A percentile compares a stretch with the other conserved stretches of the same genome.
These are phyloP conservation scores for Leishmania gerbilli DNA, from an alignment of 208 protist genomes.

Conservation along the genomic window DNA sequence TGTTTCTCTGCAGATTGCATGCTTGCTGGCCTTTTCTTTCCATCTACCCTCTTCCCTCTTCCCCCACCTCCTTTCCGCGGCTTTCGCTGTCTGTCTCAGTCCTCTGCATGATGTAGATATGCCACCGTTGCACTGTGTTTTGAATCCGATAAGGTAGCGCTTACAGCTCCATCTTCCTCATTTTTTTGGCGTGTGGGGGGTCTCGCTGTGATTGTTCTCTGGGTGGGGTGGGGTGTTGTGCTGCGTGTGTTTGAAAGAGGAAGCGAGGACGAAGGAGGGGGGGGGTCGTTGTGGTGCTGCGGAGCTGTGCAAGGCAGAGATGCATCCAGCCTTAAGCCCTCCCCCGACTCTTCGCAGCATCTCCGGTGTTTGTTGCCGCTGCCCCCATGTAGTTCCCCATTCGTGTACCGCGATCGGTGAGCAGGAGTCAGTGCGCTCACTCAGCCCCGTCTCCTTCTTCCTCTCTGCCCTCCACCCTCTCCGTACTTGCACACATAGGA, in stretches of 20 bases:
- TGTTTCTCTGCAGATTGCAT: background rate
- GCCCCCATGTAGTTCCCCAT: background rate
- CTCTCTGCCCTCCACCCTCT: background rate
- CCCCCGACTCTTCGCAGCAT: background rate
- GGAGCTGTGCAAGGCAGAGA: background rate
- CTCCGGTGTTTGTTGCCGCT: background rate
- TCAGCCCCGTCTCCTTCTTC: background rate
- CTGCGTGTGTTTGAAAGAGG: background rate
- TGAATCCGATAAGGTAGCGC: background rate
- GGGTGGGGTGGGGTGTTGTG: background rate
- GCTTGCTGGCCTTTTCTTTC: conserved; percentile 5
- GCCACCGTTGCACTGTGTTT: background rate
- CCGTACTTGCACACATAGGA: background rate
- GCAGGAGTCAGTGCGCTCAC: background rate
- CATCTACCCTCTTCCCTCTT: background rate
- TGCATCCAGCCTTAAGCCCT: background rate
- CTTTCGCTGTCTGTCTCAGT: background rate
- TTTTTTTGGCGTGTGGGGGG: background rate
- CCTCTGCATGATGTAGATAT: conserved; percentile 3
- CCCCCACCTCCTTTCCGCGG: background rate
- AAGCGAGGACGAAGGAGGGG: background rate
- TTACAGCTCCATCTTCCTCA: background rate
- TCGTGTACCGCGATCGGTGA: background rate
- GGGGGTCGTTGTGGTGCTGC: background rate
- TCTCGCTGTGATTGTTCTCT: too few relatives aligned